Evolutionary conservation across 2,329 filamentous ascomycete genomes (phyloP).

Genomic region (Claviceps fusiformis): DNA sequence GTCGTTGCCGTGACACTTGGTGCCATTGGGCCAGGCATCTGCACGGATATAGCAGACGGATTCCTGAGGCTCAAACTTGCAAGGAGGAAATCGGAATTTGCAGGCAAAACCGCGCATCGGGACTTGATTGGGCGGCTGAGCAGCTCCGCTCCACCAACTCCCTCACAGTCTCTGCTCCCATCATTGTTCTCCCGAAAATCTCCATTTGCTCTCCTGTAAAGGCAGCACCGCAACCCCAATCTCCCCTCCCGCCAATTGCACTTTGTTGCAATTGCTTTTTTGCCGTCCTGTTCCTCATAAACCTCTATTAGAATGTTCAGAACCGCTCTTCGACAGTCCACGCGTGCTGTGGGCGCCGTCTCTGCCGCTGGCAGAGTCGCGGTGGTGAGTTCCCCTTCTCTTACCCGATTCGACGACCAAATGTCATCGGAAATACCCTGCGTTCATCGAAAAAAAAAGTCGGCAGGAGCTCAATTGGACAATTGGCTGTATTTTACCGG

Average conservation of each 20-base stretch:
- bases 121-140: constrained; percentile 20
- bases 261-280: constrained; percentile 48
- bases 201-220: constrained; percentile 31
- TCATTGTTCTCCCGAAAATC: constrained; percentile 29
- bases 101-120: constrained; percentile 25
- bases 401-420: constrained; percentile 27
- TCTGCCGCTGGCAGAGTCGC: constrained; percentile 84
- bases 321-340: constrained; percentile 94
- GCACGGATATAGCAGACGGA: background rate
- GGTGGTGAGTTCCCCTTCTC: constrained; percentile 62
- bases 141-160: constrained; percentile 24
- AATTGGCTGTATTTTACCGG: constrained; percentile 5
- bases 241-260: constrained; percentile 51
- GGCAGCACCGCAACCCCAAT: constrained; percentile 38
- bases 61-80: constrained; percentile 9
- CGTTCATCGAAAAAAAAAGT: constrained; percentile 18
- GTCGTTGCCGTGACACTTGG: background rate
- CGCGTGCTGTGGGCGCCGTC: constrained; percentile 86
- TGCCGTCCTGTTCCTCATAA: constrained; percentile 36
- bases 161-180: constrained; percentile 29
- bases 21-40: background rate
- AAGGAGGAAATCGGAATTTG: constrained; percentile 24
- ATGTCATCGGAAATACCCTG: constrained; percentile 29
- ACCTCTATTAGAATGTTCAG: constrained; percentile 71
- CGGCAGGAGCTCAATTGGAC: constrained; percentile 23